phyloP scores from a whole-genome alignment of 495 filamentous ascomycete species.

The Annulohypoxylon moriforme region DNA sequence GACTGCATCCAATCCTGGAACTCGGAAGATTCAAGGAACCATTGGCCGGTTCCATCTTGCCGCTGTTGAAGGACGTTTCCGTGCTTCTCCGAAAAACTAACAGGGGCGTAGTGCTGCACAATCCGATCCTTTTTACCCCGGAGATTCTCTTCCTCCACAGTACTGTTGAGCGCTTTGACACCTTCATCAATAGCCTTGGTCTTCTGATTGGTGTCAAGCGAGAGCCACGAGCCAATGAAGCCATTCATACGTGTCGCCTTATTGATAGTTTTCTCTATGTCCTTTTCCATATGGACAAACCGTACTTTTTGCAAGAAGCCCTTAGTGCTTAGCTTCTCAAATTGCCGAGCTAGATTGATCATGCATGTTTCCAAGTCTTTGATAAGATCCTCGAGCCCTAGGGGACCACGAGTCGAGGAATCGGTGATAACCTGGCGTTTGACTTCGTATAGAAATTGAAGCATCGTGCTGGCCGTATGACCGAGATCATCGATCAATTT shows the following conservation, averaged over 20 bases:
- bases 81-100: conserved; percentile 48
- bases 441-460: conserved; percentile 34
- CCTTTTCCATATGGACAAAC: conserved; percentile 37
- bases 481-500: conserved; percentile 35
- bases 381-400: conserved; percentile 28
- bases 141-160: conserved; percentile 23
- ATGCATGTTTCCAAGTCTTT: conserved; percentile 28
- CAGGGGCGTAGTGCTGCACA: conserved; percentile 39
- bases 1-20: conserved; percentile 51
- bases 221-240: conserved; percentile 36
- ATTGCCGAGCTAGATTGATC: conserved; percentile 21
- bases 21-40: conserved; percentile 53
- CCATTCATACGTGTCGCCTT: conserved; percentile 36
- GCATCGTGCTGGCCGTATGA: conserved; percentile 32
- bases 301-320: conserved; percentile 23
- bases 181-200: conserved; percentile 31
- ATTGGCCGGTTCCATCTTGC: conserved; percentile 53
- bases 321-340: conserved; percentile 30
- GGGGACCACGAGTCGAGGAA: background rate
- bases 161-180: conserved; percentile 29
- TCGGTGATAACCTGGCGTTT: conserved; percentile 21
- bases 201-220: conserved; percentile 33
- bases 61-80: conserved; percentile 47
- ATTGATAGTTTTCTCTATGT: conserved; percentile 35
- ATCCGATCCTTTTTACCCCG: conserved; percentile 33